Base-by-base conservation (phyloP, 1,139 yeast genomes). In the Zygosaccharomyces sapae region DNA sequence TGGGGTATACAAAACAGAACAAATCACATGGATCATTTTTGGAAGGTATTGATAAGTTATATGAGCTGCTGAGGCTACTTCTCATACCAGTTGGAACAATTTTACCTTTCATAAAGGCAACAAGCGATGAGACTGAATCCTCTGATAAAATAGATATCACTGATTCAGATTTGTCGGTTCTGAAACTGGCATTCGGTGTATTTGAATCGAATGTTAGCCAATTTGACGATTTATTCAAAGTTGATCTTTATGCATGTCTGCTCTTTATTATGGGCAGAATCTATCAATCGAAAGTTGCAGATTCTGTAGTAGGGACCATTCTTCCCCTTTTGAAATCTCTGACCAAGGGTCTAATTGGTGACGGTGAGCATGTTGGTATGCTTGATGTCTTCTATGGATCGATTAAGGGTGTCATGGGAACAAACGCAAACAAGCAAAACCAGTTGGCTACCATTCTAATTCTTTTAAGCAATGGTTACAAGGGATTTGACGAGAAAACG, bases 41-140 rank as follows among this genome's bases (percentile, higher is more conserved):
- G 20, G 75, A 76, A 18, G 75, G 74, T 41, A 83, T 86, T 48
- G 95, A 86, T 56, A 88, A 86, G 58, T 69, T 87, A 43, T 87
- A 89, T 63, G 97, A 90, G 61, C 71, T 89, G 33, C 70, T 88
- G 40, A 74, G 96, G 55, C 75, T 89, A n/a, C 78, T 79, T 16
- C 74, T 86, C 73, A 71, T 83, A 25, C 83, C 88, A 0, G 69
- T 87, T 13, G 76, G 81, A 37, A 73, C 73, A 34, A 68, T 75
- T 6, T 68, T 86, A 33, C 90, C 94, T 8, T 79, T 81, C 48
- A 69, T 84, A 48, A 73, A 77, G 48, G 75, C 72, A 24, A 61
- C 59, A 19, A 72, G 67, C 44, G 44, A 45, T 20, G 69, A 68
- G 18, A 69, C 69, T 5, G 66, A 66, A 38, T 55, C 57, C 0